These are phyloP conservation scores for Waltergamsia citrina DNA, from an alignment of 2,329 filamentous ascomycete genomes.

Conservation along the genomic window DNA sequence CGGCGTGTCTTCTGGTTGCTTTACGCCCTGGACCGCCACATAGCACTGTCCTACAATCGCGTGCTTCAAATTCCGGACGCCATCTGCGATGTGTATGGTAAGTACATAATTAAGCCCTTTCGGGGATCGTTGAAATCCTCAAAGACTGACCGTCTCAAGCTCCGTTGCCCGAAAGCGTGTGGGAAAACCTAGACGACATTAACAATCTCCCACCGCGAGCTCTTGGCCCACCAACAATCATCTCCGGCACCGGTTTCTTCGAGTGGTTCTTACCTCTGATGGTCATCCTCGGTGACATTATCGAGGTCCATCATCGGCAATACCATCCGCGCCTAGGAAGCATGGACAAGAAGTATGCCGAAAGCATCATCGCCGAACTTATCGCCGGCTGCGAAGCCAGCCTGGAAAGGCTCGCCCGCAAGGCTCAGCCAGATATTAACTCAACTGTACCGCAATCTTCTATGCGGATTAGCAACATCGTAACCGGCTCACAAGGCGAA, in stretches of 20 bases:
- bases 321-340: slow-evolving; percentile 30
- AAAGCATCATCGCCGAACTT: slow-evolving; percentile 22
- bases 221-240: slow-evolving; percentile 25
- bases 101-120: not conserved
- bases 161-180: slow-evolving; percentile 28
- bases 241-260: slow-evolving; percentile 33
- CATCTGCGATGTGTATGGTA: slow-evolving; percentile 30
- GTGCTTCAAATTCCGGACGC: slow-evolving; percentile 33
- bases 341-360: slow-evolving; percentile 21
- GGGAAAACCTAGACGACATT: slow-evolving; percentile 26
- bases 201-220: slow-evolving; percentile 20
- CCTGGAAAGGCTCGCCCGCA: slow-evolving; percentile 18
- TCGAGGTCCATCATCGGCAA: slow-evolving; percentile 33
- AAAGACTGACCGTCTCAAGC: slow-evolving; percentile 9
- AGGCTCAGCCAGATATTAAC: slow-evolving; percentile 5
- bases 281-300: slow-evolving; percentile 37
- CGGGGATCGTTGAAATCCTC: not conserved
- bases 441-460: not conserved
- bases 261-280: slow-evolving; percentile 41
- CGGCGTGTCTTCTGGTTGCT: slow-evolving; percentile 37
- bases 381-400: slow-evolving; percentile 28
- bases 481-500: slow-evolving; percentile 7
- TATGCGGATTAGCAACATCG: slow-evolving; percentile 11
- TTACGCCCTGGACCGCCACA: slow-evolving; percentile 35
- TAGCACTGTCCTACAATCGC: slow-evolving; percentile 35